Percentiles rank a stretch among this genome's conserved stretches.
Evolutionary conservation across 2,329 filamentous ascomycete genomes (phyloP).

Genomic region (Pyrenophora graminea): DNA sequence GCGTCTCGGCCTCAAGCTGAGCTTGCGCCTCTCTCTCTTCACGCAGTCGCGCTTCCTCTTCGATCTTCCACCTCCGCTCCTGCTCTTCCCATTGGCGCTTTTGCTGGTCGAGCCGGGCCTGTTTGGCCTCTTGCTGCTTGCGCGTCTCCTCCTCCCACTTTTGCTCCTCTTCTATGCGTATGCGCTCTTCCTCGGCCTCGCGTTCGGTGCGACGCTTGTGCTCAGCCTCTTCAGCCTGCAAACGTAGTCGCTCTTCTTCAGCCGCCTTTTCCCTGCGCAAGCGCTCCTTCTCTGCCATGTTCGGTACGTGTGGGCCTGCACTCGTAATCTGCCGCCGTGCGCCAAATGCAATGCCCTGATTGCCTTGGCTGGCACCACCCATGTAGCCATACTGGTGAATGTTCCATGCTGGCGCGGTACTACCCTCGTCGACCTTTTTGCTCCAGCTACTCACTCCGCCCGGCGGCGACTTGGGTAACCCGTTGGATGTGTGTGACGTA

Average conservation of each 20-base stretch:
- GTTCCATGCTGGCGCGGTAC: conserved; percentile 91
- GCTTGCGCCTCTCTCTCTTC: conserved; percentile 77
- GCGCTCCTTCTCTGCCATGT: conserved; percentile 81
- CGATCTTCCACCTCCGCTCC: conserved; percentile 74
- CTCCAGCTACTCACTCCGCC: conserved; percentile 86
- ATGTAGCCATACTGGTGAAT: conserved; percentile 97
- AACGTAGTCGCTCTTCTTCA: conserved; percentile 58
- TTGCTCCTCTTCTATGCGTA: conserved; percentile 65
- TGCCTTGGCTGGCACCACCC: conserved; percentile 95
- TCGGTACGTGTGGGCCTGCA: conserved; percentile 77
- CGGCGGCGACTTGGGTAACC: conserved; percentile 50
- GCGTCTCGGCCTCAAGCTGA: conserved; percentile 68
- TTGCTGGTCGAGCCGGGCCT: conserved; percentile 66
- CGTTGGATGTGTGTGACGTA: conserved; percentile 60
- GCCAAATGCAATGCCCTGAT: conserved; percentile 90
- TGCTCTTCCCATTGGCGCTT: conserved; percentile 78
- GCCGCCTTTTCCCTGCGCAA: conserved; percentile 59
- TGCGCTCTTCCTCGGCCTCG: conserved; percentile 66
- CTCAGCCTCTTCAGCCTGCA: conserved; percentile 59
- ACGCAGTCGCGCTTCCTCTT: conserved; percentile 70
- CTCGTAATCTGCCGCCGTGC: conserved; percentile 90
- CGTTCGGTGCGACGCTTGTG: conserved; percentile 53
- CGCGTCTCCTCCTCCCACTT: conserved; percentile 69
- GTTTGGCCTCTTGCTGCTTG: conserved; percentile 62
- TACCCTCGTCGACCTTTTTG: conserved; percentile 77